A percentile compares a stretch with the other conserved stretches of the same genome.
Evolutionary conservation across 257 asterid species (phyloP).

Genomic region (Solanum ossicruentum): DNA sequence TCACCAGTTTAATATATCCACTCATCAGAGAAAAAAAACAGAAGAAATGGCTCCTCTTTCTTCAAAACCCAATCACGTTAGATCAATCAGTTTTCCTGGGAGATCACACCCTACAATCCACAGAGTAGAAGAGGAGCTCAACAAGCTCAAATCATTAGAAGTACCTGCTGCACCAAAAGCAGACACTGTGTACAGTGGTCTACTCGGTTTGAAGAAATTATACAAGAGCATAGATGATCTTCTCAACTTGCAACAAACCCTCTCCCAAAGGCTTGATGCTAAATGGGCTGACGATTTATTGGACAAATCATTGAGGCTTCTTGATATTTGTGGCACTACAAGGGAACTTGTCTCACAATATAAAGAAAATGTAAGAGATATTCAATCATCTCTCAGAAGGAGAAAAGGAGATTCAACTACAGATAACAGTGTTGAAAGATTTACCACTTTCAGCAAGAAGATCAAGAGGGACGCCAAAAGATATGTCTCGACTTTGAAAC

Average conservation of each 20-base stretch:
- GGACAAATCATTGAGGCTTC: constrained; percentile 13
- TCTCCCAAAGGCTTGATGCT: constrained; percentile 1
- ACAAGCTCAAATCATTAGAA: background rate
- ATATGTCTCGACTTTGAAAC: background rate
- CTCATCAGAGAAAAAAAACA: background rate
- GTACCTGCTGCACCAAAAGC: background rate
- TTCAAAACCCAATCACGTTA: background rate
- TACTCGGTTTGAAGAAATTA: constrained; percentile 5
- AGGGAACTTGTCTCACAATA: constrained; percentile 9
- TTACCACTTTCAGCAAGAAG: constrained; percentile 8
- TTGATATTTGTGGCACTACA: constrained; percentile 13
- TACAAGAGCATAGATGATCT: constrained; percentile 15
- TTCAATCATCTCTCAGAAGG: constrained; percentile 21
- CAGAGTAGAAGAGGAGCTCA: background rate
- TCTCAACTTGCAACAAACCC: constrained; percentile 11
- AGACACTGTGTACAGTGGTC: background rate
- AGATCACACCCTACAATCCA: background rate
- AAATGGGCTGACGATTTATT: constrained; percentile 1
- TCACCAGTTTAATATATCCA: background rate
- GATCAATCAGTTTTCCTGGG: background rate
- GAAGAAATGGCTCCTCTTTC: background rate
- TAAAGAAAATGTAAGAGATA: constrained; percentile 12
- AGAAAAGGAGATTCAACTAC: constrained; percentile 12
- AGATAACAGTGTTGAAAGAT: background rate
- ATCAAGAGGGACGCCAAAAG: constrained; percentile 5